Base-by-base conservation (phyloP, 2,329 filamentous ascomycete species). In the Fusarium brevicatenulatum region DNA sequence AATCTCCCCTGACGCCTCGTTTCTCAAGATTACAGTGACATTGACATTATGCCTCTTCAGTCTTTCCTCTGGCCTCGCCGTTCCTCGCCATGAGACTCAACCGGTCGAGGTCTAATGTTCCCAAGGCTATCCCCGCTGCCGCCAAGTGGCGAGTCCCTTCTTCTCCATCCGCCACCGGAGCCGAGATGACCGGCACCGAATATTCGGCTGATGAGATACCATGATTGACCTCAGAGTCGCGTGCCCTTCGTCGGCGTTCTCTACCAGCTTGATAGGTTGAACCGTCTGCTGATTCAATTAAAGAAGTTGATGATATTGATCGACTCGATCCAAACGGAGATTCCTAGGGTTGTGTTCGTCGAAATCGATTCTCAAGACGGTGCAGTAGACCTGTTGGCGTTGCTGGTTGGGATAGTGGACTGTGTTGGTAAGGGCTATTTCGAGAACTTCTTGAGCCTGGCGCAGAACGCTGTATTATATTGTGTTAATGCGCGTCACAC, bases 91-190 rank as follows among this genome's bases (percentile, higher is more conserved):
- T 75, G 50, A 61, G 44, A 55, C 78, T 81, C 57, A 81, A 63
- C n/a, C 79, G 76, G 39, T 82, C 81, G 39, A 82, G 67, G n/a
- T 81, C 76, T 30, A 71, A 70, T 37, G 76, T 76, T 37, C 78
- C 80, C 69, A 81, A 47, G 23, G 76, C 63, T 49, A 79, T 63
- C 25, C 77, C 77, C 11, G 78, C 79, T 63, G 77, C 66, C 36
- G 68, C 78, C 50, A 80, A 63, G 12, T 77, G 76, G 36, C 70
- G 72, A 32, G 76, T 72, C 34, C 73, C 72, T 40, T 77, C 68
- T 18, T 68, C 71, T 9, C 54, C 71, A 23, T 43, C 32, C 19
- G 18, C 54, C 18, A 47, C 59, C 34, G 75, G 73, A 62, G 73
- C 76, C 55, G 73, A 70, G 32, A 68, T 59, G 34, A 60, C 60